phyloP scores from a whole-genome alignment of 192 early-diverging fungal species.

The Backusella liffmaniae region DNA sequence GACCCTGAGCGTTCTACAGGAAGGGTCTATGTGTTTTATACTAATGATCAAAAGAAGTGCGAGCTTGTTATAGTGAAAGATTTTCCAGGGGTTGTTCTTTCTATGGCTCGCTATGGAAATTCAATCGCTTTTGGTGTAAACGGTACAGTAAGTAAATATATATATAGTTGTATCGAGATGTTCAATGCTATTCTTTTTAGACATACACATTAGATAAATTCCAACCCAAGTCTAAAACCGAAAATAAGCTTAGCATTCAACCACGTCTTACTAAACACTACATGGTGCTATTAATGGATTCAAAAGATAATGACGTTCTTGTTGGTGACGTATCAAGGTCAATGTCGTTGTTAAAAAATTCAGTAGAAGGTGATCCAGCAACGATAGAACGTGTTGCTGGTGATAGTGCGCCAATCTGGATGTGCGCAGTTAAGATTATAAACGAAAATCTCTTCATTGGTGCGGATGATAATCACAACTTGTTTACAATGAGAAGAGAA shows the following conservation, averaged over 20 bases:
- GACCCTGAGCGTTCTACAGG: constrained; percentile 61
- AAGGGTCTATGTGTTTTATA: constrained; percentile 67
- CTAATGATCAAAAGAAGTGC: constrained; percentile 46
- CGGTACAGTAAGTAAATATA: constrained; percentile 43
- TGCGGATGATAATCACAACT: constrained; percentile 55
- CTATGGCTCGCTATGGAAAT: constrained; percentile 55
- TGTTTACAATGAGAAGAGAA: constrained; percentile 56
- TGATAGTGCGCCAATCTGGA: constrained; percentile 64
- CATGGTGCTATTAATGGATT: constrained; percentile 37
- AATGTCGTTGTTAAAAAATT: constrained; percentile 54
- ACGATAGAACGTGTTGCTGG: constrained; percentile 55
- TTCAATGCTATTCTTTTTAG: not conserved
- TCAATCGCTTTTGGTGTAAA: constrained; percentile 70
- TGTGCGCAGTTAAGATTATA: constrained; percentile 58
- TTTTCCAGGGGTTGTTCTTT: constrained; percentile 68
- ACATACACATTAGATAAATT: constrained; percentile 11
- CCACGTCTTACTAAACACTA: constrained; percentile 44
- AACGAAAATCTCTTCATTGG: constrained; percentile 62
- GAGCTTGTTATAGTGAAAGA: constrained; percentile 45
- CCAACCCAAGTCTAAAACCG: not conserved
- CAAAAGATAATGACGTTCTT: constrained; percentile 63
- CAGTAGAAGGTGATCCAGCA: constrained; percentile 3
- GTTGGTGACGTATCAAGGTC: constrained; percentile 77
- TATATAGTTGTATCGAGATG: not conserved
- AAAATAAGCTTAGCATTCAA: constrained; percentile 28